A percentile compares a stretch with the other conserved stretches of the same genome.
Conservation (phyloP, 345 rosid species). For the Adansonia digitata region DNA sequence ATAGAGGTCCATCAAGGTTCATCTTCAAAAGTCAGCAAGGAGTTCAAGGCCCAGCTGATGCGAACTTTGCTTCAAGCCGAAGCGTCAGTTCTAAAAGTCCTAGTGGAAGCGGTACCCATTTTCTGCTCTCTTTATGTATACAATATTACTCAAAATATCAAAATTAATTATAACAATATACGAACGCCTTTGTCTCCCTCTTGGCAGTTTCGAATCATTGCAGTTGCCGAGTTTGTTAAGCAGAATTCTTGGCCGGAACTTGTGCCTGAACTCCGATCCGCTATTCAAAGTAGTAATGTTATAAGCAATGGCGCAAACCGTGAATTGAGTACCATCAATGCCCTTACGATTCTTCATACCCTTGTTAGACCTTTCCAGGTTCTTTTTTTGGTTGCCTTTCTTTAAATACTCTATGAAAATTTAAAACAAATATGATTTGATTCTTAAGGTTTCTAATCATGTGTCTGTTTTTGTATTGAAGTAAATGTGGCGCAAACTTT, state of each 20-base stretch:
- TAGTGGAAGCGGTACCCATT: constrained; percentile 64
- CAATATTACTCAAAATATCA: not conserved
- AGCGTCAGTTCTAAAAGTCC: constrained; percentile 57
- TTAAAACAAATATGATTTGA: not conserved
- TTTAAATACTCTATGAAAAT: not conserved
- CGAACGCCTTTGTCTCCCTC: constrained; percentile 9
- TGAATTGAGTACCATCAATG: constrained; percentile 55
- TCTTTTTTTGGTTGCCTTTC: not conserved
- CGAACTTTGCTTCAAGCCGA: constrained; percentile 58
- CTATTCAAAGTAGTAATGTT: constrained; percentile 55
- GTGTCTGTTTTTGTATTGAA: not conserved
- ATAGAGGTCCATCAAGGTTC: constrained; percentile 25
- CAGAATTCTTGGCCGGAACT: constrained; percentile 76
- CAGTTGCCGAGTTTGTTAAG: constrained; percentile 59
- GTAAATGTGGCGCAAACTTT: not conserved
- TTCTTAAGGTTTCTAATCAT: not conserved
- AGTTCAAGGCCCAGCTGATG: constrained; percentile 72
- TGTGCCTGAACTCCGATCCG: constrained; percentile 53
- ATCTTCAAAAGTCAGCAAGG: constrained; percentile 44
- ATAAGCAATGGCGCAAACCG: constrained; percentile 27
- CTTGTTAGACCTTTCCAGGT: constrained; percentile 86
- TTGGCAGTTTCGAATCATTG: constrained; percentile 58
- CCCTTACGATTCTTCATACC: constrained; percentile 57
- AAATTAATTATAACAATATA: not conserved
- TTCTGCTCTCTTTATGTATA: not conserved